A percentile compares a stretch with the other conserved stretches of the same genome.
Conservation (phyloP, 352 stramenopile species). For the Pseudoperonospora humuli region DNA sequence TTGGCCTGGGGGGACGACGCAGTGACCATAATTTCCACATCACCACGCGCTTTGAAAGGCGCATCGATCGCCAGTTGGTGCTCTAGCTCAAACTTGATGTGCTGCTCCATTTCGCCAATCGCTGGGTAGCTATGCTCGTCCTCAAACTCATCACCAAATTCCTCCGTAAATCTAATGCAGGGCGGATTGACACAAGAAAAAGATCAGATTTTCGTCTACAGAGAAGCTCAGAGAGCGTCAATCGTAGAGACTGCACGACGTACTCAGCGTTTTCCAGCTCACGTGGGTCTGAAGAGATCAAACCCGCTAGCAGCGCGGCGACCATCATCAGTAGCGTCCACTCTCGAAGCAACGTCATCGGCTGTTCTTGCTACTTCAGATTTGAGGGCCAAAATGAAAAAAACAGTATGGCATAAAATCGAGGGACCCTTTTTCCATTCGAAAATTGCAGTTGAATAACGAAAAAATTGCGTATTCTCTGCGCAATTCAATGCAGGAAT, state of each 20-base stretch:
- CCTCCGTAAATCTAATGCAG: conserved; percentile 42
- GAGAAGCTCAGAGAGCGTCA: background rate
- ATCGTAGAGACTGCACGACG: conserved; percentile 1
- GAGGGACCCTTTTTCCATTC: no score
- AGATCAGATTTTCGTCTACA: conserved; percentile 7
- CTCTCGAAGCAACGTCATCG: conserved; percentile 6
- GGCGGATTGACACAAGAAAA: background rate
- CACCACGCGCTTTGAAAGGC: conserved; percentile 42
- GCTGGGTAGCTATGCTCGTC: conserved; percentile 24
- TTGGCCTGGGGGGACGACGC: conserved; percentile 49
- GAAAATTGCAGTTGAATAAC: no score
- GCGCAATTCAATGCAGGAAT: conserved; percentile 5
- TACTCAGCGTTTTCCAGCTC: conserved; percentile 62
- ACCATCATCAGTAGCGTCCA: conserved; percentile 22
- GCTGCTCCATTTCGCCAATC: conserved; percentile 32
- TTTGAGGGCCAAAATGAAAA: background rate
- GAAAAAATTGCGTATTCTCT: no score
- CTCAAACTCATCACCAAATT: conserved; percentile 63
- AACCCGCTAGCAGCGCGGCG: conserved; percentile 24
- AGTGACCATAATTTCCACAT: conserved; percentile 54
- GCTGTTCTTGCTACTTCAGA: background rate
- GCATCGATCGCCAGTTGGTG: conserved; percentile 32
- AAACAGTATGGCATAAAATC: background rate
- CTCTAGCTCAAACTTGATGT: conserved; percentile 56
- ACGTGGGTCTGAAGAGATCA: conserved; percentile 35